Evolutionary conservation across 2,329 filamentous ascomycete genomes (phyloP), one percentile per base, ranked within the genome.

Genomic region (Nemania diffusa): DNA sequence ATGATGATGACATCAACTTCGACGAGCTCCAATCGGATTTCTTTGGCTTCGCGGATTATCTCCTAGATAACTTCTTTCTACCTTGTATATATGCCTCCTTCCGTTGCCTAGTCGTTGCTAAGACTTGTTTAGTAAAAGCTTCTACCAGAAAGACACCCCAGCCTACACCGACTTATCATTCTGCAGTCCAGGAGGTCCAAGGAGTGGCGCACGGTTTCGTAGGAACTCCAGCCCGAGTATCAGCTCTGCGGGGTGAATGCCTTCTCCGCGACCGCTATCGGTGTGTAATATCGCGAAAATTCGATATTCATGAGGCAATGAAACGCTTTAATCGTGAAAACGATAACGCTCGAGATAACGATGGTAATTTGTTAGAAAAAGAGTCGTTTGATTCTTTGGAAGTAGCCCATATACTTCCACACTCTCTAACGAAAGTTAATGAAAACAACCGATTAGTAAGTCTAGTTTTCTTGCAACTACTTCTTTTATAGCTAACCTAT

Each of bases 241-340:
- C 73, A 9, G 65, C 71, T 62, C 71, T 78, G 4, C 74, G 73
- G n/a, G 65, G 69, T 2, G 57, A 56, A 22, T 78, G 76, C 58
- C 74, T 77, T 40, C 22, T 71, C 27, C 74, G 74, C 20, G 75
- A 78, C 64, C 73, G 69, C 44, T 65, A 75, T 57, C 74, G 75
- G 32, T 77, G 75, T 52, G 73, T 77, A 11, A 69, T 77, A 53
- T 72, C 73, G 22, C 72, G 71, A 3, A 66, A 42, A 34, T 77
- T 76, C 22, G 69, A 73, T 40, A 1, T 13, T 3, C 5, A 5
- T 5, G 71, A 75, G 69, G 66, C 56, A 6, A 17, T 1, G 9
- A 42, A 24, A 20, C 74, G 75, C 22, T 52, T 64, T 34, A 32
- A 55, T 29, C 32, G 64, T 48, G 58, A 59, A 13, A 63, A 64